Base-by-base conservation (phyloP, 441 rosid genomes). In the Gossypium lobatum region DNA sequence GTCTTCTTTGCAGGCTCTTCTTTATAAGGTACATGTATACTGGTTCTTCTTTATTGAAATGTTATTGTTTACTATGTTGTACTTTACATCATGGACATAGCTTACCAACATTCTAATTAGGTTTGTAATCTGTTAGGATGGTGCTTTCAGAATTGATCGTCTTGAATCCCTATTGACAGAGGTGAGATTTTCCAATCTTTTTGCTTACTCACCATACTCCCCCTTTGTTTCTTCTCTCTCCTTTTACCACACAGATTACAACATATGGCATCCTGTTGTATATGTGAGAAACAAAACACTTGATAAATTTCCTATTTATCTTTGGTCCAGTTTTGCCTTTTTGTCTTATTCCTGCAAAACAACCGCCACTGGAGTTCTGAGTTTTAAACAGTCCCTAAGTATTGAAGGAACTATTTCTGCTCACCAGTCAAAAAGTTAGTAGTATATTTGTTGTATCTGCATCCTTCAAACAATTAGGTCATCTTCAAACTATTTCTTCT, bases 121-220 rank as follows among this genome's bases (percentile, higher is more conserved):
- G 50, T 37, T 46, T 75, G 9, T 59, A 4, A 63, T 73, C 77
- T 82, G 54, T 71, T 83, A 95, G 99, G 91, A 87, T 55, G 99
- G 99, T 78, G 83, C 83, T 84, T 95, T 95, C 82, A 88, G 92
- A 80, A 91, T 95, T 78, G 97, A 95, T 85, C 97, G 99, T 28
- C 86, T 95, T 75, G 97, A 95, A 76, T 95, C 97, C 79, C 81
- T 95, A 75, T 75, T 95, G 72, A 78, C 87, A 2, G 99, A 95
- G 97, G 99, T 93, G 77, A 71, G 79, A 68, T 78, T 70, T 68
- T 76, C 55, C 21, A 11, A 39, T 25, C 31, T 13, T 63, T 17
- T 37, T 57, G 39, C 46, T 26, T 68, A 16, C 60, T 25, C 26
- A 37, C 37, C 5, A 7, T 6, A 21, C 18, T 6, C 13, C 37